A percentile compares a stretch with the other conserved stretches of the same genome.
Evolutionary conservation across 805 yeast genomes (phyloP).

Genomic region (Lipomyces orientalis): DNA sequence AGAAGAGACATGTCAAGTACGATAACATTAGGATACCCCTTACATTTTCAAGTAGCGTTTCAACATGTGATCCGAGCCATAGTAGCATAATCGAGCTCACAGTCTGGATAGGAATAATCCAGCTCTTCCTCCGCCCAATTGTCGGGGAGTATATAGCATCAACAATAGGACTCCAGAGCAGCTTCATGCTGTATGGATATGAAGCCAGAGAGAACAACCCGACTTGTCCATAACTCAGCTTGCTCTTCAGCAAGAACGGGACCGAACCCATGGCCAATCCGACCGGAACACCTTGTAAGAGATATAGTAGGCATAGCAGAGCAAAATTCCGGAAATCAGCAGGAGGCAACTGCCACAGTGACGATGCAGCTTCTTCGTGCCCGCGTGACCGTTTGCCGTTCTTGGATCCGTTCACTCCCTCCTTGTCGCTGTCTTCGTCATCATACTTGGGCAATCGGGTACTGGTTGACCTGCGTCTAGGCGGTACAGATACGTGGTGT

Average conservation of each 20-base stretch:
- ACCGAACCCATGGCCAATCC: constrained; percentile 94
- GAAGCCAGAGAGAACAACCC: constrained; percentile 91
- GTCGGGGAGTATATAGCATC: constrained; percentile 75
- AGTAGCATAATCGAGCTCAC: constrained; percentile 60
- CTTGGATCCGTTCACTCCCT: background rate
- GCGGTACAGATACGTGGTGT: constrained; percentile 32
- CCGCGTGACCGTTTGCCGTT: background rate
- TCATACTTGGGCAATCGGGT: constrained; percentile 25
- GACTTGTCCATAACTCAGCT: constrained; percentile 82
- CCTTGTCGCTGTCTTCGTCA: constrained; percentile 1
- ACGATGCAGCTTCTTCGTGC: constrained; percentile 24
- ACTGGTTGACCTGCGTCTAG: constrained; percentile 20
- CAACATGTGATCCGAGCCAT: constrained; percentile 65
- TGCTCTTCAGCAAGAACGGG: constrained; percentile 85
- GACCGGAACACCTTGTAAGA: constrained; percentile 95
- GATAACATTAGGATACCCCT: background rate
- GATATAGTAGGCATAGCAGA: constrained; percentile 72
- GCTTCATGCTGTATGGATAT: constrained; percentile 90
- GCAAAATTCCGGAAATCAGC: constrained; percentile 76
- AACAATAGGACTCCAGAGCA: constrained; percentile 95
- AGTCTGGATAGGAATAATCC: constrained; percentile 93
- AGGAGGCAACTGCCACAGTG: constrained; percentile 40
- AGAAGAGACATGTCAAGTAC: background rate
- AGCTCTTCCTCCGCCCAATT: constrained; percentile 83
- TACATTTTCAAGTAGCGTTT: constrained; percentile 54